Evolutionary conservation across 192 early-diverging fungal species (phyloP).

Genomic region (Thamnidium elegans): DNA sequence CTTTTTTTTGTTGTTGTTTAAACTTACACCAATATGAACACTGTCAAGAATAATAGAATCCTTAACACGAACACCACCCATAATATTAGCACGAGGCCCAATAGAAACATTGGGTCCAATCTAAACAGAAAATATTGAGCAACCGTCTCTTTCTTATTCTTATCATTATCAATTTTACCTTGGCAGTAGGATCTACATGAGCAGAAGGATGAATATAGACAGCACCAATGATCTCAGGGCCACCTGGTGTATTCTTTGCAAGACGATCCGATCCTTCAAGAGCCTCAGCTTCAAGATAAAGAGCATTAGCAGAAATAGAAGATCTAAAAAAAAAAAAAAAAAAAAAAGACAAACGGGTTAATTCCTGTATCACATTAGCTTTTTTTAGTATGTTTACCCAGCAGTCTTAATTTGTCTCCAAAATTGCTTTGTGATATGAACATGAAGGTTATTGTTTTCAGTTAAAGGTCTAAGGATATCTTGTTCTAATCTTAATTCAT

Average conservation of each 20-base stretch:
- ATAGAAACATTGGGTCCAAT: constrained; percentile 97
- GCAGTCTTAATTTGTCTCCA: constrained; percentile 99
- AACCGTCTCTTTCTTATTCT: not conserved
- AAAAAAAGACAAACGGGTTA: not conserved
- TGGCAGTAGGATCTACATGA: constrained; percentile 87
- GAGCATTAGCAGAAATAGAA: constrained; percentile 89
- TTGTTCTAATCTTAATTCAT: constrained; percentile 86
- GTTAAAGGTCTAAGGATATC: constrained; percentile 89
- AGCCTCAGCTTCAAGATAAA: constrained; percentile 85
- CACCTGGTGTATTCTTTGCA: constrained; percentile 48
- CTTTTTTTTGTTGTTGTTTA: not conserved
- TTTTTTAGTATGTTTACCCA: constrained; percentile 39
- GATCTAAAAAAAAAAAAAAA: constrained; percentile 51
- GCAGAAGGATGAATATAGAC: constrained; percentile 96
- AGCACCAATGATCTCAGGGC: constrained; percentile 82
- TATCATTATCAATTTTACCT: constrained; percentile 36
- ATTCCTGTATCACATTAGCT: not conserved
- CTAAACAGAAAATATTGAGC: constrained; percentile 25
- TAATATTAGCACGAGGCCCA: constrained; percentile 84
- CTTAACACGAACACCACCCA: constrained; percentile 89
- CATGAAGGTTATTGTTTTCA: constrained; percentile 79
- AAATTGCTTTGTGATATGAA: constrained; percentile 81
- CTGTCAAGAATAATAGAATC: constrained; percentile 93
- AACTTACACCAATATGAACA: constrained; percentile 69
- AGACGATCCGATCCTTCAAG: constrained; percentile 60